Base-by-base conservation (phyloP, 176 grass and related monocot genomes). In the Zea luxurians region DNA sequence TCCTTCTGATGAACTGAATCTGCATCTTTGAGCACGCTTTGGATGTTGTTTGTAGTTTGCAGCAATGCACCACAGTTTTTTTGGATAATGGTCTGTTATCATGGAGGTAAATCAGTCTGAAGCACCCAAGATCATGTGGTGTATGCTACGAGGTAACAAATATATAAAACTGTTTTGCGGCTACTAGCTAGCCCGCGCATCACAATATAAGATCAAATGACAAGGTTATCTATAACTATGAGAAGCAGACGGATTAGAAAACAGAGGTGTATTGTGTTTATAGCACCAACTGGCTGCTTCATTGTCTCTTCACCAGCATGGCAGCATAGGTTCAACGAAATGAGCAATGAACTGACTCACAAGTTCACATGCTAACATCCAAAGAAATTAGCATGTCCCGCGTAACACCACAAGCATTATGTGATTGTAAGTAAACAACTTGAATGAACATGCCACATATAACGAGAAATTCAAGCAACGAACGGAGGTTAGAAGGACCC, bases 31-130 rank as follows among this genome's bases (percentile, higher is more conserved):
- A 46, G 53, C 13, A 2, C 57, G 49, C 70, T 67, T 67, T 53
- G 60, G 21, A 83, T 86, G 78, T 86, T 80, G 37, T 68, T 79
- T 78, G 83, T 66, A 71, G 73, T 84, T 82, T 84, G 61, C 41
- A 79, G 16, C 20, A 82, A 27, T 45, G 66, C 49, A 68, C 21
- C 80, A 37, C 38, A 43, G 15, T 47, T 43, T 60, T 79, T 70
- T 13, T 75, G 73, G n/a, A 67, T 67, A 57, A 40, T 55, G 43
- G 44, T 65, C 91, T 93, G 71, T 74, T 65, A n/a, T 60, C 59
- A 85, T 46, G 4, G 3, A 5, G 13, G 6, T 55, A 84, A 76
- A 45, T 82, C 62, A 91, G 68, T 66, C 4, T 16, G 36, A 43
- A 76, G 8, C 27, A 80, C 61, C 16, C 17, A 67, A 27, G 47